A percentile compares a stretch with the other conserved stretches of the same genome.
These are phyloP conservation scores for Setaria viridis DNA, from an alignment of 202 grass and related monocot genomes.

Conservation along the genomic window DNA sequence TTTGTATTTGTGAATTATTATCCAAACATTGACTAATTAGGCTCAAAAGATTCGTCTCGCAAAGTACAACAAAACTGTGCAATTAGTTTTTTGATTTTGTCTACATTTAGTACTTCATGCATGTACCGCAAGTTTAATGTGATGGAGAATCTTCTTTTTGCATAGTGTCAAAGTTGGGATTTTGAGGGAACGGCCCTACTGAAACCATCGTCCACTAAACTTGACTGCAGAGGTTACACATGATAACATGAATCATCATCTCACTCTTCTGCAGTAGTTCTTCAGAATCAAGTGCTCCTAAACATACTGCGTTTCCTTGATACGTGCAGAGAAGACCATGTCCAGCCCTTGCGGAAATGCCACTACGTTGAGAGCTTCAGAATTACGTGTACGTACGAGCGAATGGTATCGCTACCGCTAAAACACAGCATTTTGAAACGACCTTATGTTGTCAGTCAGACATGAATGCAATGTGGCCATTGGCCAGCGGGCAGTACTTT, in stretches of 20 bases:
- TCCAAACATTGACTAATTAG: too few relatives aligned
- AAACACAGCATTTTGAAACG: background rate
- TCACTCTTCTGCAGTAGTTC: background rate
- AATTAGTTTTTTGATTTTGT: too few relatives aligned
- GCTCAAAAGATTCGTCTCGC: too few relatives aligned
- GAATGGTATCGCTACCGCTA: background rate
- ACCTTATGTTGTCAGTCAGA: background rate
- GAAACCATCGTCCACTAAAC: background rate
- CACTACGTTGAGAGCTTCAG: conserved; percentile 3
- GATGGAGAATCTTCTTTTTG: too few relatives aligned
- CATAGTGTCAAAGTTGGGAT: too few relatives aligned
- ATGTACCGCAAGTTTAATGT: too few relatives aligned
- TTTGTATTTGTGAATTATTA: too few relatives aligned
- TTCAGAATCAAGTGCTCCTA: background rate
- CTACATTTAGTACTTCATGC: too few relatives aligned
- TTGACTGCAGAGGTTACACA: background rate
- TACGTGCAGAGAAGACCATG: background rate
- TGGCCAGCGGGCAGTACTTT: background rate
- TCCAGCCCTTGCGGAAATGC: background rate
- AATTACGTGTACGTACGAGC: background rate
- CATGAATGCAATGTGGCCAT: conserved; percentile 37
- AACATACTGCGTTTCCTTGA: background rate
- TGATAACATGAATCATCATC: background rate
- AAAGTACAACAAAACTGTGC: too few relatives aligned
- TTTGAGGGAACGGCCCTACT: background rate